A percentile compares a stretch with the other conserved stretches of the same genome.
Evolutionary conservation across 345 rosid species (phyloP).

Genomic region (Syzygium oleosum): DNA sequence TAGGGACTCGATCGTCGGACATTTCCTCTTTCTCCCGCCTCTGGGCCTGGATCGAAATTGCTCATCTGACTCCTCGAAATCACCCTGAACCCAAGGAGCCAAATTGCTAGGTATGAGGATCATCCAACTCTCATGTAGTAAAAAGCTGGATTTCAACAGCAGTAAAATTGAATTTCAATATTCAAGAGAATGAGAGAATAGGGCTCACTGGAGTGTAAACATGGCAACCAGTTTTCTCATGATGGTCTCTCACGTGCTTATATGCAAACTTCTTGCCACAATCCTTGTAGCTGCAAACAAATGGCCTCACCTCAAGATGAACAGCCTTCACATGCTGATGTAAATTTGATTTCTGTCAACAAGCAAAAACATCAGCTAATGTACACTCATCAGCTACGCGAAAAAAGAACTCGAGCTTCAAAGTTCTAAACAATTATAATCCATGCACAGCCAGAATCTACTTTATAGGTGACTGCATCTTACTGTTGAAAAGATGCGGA

Average conservation of each 20-base stretch:
- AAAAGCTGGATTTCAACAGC: neutral
- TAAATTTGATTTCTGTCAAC: conserved; percentile 69
- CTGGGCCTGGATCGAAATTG: conserved; percentile 58
- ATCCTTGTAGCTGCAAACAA: conserved; percentile 47
- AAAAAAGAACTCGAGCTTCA: conserved; percentile 22
- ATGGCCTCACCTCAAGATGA: conserved; percentile 50
- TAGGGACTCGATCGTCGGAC: conserved; percentile 49
- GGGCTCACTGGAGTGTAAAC: conserved; percentile 49
- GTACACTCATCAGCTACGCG: conserved; percentile 3
- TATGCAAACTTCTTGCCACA: conserved; percentile 72
- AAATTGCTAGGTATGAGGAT: neutral
- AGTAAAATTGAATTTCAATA: neutral
- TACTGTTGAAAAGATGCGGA: conserved; percentile 56
- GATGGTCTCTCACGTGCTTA: conserved; percentile 82
- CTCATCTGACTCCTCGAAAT: conserved; percentile 59
- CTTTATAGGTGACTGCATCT: conserved; percentile 19
- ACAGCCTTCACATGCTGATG: conserved; percentile 57
- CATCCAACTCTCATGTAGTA: neutral
- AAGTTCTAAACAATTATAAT: conserved; percentile 2
- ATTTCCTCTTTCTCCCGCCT: conserved; percentile 74
- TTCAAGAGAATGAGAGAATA: neutral
- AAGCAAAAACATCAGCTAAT: neutral
- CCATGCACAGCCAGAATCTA: conserved; percentile 1
- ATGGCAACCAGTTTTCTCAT: conserved; percentile 54
- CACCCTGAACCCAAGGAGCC: conserved; percentile 43